phyloP scores from a whole-genome alignment of 2,329 filamentous ascomycete species.

The Thelonectria olida region DNA sequence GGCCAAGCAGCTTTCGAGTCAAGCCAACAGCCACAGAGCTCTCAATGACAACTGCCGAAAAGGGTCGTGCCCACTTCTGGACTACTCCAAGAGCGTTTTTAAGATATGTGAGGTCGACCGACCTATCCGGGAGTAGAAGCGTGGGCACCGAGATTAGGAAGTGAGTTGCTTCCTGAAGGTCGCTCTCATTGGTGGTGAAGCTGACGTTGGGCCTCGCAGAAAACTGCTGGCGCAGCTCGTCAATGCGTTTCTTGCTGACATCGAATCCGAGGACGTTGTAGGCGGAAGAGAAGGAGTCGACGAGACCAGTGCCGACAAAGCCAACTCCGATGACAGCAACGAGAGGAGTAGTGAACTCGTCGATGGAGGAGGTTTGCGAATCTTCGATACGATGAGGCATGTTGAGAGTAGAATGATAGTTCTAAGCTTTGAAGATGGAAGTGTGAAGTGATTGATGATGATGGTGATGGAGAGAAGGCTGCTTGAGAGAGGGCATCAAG shows the following conservation, averaged over 20 bases:
- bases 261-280: constrained; percentile 58
- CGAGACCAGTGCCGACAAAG: constrained; percentile 60
- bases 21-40: constrained; percentile 37
- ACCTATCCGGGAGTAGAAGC: constrained; percentile 54
- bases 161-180: constrained; percentile 54
- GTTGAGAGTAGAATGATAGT: background rate
- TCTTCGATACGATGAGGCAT: background rate
- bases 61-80: constrained; percentile 49
- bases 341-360: constrained; percentile 33
- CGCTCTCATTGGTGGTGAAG: constrained; percentile 9
- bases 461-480: background rate
- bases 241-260: constrained; percentile 43
- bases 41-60: constrained; percentile 58
- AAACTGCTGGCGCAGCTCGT: constrained; percentile 42
- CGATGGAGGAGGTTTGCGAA: background rate
- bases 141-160: constrained; percentile 63
- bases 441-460: background rate
- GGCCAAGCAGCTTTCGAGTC: constrained; percentile 57
- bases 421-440: background rate
- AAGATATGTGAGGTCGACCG: constrained; percentile 57
- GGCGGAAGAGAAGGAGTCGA: constrained; percentile 50
- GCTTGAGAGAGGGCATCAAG: background rate
- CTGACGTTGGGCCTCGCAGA: constrained; percentile 34
- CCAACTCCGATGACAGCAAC: constrained; percentile 62
- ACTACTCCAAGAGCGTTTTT: constrained; percentile 55